Conservation (phyloP, 2,329 filamentous ascomycete genomes). For the Hypoxylon rubiginosum region DNA sequence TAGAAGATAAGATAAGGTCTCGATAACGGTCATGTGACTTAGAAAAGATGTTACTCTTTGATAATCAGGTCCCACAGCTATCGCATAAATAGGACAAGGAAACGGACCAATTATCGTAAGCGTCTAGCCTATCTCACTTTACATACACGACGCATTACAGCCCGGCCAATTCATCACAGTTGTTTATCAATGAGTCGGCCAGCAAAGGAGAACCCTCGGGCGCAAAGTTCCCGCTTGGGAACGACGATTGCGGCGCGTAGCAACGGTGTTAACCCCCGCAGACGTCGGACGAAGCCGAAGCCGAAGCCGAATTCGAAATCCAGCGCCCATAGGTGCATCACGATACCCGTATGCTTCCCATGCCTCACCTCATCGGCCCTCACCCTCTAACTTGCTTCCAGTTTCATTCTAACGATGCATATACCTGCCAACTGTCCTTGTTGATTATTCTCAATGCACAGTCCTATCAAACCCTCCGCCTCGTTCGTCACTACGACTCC, state of each 20-base stretch:
- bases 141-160: too few relatives aligned
- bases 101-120: too few relatives aligned
- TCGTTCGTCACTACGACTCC: slow-evolving; percentile 26
- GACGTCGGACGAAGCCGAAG: slow-evolving; percentile 4
- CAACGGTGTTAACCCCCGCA: background rate
- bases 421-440: slow-evolving; percentile 25
- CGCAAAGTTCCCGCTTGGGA: slow-evolving; percentile 8
- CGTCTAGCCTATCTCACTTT: too few relatives aligned
- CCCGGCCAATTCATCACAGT: slow-evolving; percentile 2
- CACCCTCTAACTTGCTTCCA: slow-evolving; percentile 8
- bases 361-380: background rate
- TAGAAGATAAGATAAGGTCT: too few relatives aligned
- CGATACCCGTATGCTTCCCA: slow-evolving; percentile 16
- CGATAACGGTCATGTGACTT: too few relatives aligned
- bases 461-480: slow-evolving; percentile 26
- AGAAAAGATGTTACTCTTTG: too few relatives aligned
- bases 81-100: background rate
- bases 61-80: too few relatives aligned
- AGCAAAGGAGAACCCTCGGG: slow-evolving; percentile 6
- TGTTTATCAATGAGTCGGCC: slow-evolving; percentile 22
- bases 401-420: slow-evolving; percentile 21
- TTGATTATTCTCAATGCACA: slow-evolving; percentile 24
- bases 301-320: slow-evolving; percentile 12
- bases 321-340: slow-evolving; percentile 10
- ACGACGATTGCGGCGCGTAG: background rate